A percentile compares a stretch with the other conserved stretches of the same genome.
Evolutionary conservation across 495 filamentous ascomycete genomes (phyloP).

Genomic region (Penicillium chermesinum): DNA sequence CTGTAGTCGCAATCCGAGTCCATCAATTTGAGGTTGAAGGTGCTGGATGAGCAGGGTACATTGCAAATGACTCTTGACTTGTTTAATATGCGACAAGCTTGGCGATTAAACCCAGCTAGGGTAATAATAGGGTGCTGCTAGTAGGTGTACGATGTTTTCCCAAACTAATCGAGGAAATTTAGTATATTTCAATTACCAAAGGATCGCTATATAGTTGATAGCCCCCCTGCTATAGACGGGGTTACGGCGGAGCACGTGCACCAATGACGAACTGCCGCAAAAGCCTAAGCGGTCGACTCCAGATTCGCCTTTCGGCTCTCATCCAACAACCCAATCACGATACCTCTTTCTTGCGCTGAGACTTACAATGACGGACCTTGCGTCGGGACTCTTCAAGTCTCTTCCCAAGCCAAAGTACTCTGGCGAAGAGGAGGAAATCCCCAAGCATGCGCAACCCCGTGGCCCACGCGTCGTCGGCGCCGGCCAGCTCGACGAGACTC

Average conservation of each 20-base stretch:
- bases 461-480: conserved; percentile 75
- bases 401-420: conserved; percentile 88
- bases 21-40: too few relatives aligned
- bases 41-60: too few relatives aligned
- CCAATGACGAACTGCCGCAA: conserved; percentile 22
- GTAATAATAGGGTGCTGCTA: too few relatives aligned
- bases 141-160: too few relatives aligned
- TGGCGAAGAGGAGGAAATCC: conserved; percentile 77
- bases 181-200: too few relatives aligned
- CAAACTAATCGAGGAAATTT: too few relatives aligned
- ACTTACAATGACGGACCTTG: conserved; percentile 60
- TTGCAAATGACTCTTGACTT: background rate
- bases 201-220: too few relatives aligned
- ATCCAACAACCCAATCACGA: conserved; percentile 14
- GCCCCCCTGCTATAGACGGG: too few relatives aligned
- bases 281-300: conserved; percentile 18
- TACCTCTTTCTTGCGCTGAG: conserved; percentile 12
- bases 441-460: conserved; percentile 64
- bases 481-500: conserved; percentile 74
- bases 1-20: too few relatives aligned
- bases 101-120: too few relatives aligned
- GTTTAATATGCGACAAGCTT: too few relatives aligned
- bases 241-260: conserved; percentile 10
- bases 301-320: conserved; percentile 7
- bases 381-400: conserved; percentile 70